Conservation (phyloP, 805 yeast species). For the Wickerhamomyces subpelliculosus region DNA sequence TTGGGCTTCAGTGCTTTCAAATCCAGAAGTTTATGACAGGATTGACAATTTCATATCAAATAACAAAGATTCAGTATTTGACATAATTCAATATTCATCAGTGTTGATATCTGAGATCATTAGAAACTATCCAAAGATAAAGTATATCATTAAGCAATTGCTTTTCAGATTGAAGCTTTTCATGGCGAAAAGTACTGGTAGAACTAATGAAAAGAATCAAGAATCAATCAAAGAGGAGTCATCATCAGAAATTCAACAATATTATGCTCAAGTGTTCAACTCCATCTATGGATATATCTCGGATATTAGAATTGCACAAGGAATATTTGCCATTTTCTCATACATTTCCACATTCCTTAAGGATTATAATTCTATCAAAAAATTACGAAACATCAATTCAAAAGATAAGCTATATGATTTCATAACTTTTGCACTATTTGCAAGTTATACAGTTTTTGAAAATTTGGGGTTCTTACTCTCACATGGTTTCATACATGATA, state of each 20-base stretch:
- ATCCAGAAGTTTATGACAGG: constrained; percentile 1
- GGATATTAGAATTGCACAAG: constrained; percentile 14
- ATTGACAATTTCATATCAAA: constrained; percentile 6
- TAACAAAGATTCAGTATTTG: constrained; percentile 11
- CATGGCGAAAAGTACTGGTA: no score
- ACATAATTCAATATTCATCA: constrained; percentile 9
- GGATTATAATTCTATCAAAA: constrained; percentile 10
- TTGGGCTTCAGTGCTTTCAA: neutral
- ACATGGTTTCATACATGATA: constrained; percentile 12
- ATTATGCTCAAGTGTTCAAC: constrained; percentile 5
- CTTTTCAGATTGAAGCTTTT: constrained; percentile 4
- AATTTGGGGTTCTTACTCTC: constrained; percentile 13
- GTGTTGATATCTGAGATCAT: constrained; percentile 11
- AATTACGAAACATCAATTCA: constrained; percentile 5
- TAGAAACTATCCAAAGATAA: constrained; percentile 11
- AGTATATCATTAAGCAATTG: constrained; percentile 6
- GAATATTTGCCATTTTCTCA: constrained; percentile 14
- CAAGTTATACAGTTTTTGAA: constrained; percentile 12
- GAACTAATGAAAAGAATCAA: neutral
- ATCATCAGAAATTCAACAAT: constrained; percentile 3
- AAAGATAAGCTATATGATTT: constrained; percentile 8
- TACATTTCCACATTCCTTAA: constrained; percentile 10
- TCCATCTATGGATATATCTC: constrained; percentile 12
- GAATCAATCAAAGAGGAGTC: neutral
- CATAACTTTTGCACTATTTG: constrained; percentile 8